These are phyloP conservation scores for Argentina anserina DNA, from an alignment of 306 rosid genomes.

Conservation along the genomic window DNA sequence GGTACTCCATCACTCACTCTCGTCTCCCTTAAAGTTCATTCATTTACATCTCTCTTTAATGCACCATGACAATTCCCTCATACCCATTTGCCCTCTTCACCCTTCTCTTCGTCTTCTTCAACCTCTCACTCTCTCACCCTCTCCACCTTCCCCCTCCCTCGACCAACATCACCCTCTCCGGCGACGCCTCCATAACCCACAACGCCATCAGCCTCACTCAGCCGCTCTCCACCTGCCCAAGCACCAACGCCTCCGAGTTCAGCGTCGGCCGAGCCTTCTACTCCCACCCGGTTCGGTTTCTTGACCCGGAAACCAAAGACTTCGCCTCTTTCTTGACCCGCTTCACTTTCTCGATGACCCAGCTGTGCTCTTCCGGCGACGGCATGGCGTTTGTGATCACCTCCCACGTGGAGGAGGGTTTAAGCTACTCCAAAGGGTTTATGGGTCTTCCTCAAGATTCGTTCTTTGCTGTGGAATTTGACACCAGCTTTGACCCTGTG, in stretches of 20 bases:
- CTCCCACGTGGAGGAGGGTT: conserved; percentile 33
- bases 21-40: neutral
- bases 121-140: conserved; percentile 19
- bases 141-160: conserved; percentile 28
- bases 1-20: no score
- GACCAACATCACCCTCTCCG: conserved; percentile 63
- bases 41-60: neutral
- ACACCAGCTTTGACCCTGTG: conserved; percentile 54
- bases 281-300: conserved; percentile 59
- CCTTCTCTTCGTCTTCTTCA: conserved; percentile 23
- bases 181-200: conserved; percentile 57
- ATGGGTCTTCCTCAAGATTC: conserved; percentile 69
- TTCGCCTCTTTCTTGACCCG: conserved; percentile 64
- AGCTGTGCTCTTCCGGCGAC: conserved; percentile 52
- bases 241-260: neutral
- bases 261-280: conserved; percentile 67
- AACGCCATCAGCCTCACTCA: conserved; percentile 59
- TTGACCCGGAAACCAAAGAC: conserved; percentile 53
- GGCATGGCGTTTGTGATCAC: conserved; percentile 69
- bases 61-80: conserved; percentile 27
- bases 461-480: conserved; percentile 75
- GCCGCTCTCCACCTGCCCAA: conserved; percentile 39
- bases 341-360: conserved; percentile 62
- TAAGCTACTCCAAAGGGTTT: conserved; percentile 35
- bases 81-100: conserved; percentile 14